phyloP scores from a whole-genome alignment of 768 basidiomycete species.

The Lentinula aciculospora region DNA sequence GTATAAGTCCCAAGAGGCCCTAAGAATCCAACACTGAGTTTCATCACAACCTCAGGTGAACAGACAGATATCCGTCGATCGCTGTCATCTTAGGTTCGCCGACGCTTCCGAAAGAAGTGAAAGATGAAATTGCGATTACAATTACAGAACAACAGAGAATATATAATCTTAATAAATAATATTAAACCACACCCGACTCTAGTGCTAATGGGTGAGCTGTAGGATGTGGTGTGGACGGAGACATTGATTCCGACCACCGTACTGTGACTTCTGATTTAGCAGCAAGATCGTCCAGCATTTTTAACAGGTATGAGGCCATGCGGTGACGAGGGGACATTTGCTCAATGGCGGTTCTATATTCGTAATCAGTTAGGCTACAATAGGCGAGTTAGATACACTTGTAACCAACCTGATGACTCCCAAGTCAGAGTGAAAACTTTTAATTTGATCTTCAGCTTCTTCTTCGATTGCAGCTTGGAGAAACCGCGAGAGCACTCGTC shows the following conservation, averaged over 20 bases:
- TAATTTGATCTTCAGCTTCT: conserved; percentile 49
- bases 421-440: conserved; percentile 51
- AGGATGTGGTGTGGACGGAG: background rate
- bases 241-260: background rate
- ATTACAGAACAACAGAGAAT: conserved; percentile 3
- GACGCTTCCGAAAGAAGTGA: background rate
- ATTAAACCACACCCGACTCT: background rate
- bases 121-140: background rate
- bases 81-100: background rate
- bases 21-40: conserved; percentile 34
- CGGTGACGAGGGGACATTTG: conserved; percentile 66
- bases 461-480: conserved; percentile 57
- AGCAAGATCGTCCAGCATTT: conserved; percentile 47
- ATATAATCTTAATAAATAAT: conserved; percentile 3
- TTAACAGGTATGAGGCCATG: conserved; percentile 54
- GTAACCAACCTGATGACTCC: background rate
- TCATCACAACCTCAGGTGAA: background rate
- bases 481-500: conserved; percentile 62
- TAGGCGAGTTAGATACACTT: too few species aligned
- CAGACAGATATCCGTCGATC: background rate
- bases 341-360: conserved; percentile 45
- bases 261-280: background rate
- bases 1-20: conserved; percentile 57
- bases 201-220: background rate
- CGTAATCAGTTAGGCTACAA: too few species aligned